Evolutionary conservation across 1,139 yeast genomes (phyloP), one percentile per base, ranked within the genome.

Genomic region (Yarrowia galli): DNA sequence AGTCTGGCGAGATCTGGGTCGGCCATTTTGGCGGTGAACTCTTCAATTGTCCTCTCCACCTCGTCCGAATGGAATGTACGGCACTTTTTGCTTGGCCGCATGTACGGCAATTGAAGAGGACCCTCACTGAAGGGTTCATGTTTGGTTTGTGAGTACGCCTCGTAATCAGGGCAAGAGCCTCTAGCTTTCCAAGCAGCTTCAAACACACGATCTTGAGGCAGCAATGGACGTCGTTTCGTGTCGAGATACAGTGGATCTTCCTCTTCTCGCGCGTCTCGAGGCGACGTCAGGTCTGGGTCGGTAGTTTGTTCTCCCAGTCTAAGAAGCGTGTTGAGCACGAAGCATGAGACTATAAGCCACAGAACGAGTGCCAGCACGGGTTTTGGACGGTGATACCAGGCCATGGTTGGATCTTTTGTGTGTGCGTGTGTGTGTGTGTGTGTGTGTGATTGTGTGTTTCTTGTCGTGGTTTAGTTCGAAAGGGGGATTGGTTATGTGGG

Each of bases 1-100:
- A 92, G 78, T 67, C 96, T 79, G 1, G 89, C 91, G 67, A 92
- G 78, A 75, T 92, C 97, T 0, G 83, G 84, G 74, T 88, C 87
- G 46, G 77, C 76, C 23, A 90, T 80, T 72, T 83, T 83, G 3
- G 66, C 51, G 67, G 79, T 84, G 75, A 91, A 80, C 68, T 86
- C 88, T 1, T 73, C 75, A 35, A 92, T 85, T 49, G 88, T 79
- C n/a, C 74, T 72, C 69, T 92, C 97, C 5, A 92, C 89, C 0
- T 86, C 85, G 0, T 75, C 74, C 0, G 95, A 88, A 1, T 71
- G 73, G 75, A 91, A 92, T 0, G 97, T 92, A 16, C 97, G 84
- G 75, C 97, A 92, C 63, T 83, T 77, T 10, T 80, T 80, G 0
- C 85, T 81, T 1, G 97, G 97, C 72, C 97, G 81, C 87, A 91